Evolutionary conservation across 140 eudicot species (phyloP).

Genomic region (Stevia rebaudiana): DNA sequence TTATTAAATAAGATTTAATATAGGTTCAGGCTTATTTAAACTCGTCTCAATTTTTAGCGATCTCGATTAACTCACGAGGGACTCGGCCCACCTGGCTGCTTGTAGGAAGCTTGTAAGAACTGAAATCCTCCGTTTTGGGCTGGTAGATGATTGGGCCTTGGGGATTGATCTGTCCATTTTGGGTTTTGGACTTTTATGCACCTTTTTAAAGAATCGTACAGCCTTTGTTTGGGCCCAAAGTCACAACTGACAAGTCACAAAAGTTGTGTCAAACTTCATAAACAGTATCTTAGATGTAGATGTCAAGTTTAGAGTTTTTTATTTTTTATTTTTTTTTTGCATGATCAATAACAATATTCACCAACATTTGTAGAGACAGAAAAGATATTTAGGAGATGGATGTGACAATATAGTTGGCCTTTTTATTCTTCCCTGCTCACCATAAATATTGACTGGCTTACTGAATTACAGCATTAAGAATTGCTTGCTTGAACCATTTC

Average conservation of each 20-base stretch:
- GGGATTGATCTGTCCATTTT: no score
- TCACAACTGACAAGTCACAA: not conserved
- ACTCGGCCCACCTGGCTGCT: no score
- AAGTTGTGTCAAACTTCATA: not conserved
- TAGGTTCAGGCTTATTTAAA: no score
- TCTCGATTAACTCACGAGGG: no score
- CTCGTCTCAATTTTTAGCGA: no score
- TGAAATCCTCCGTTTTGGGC: not conserved
- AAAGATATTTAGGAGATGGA: slow-evolving; percentile 13
- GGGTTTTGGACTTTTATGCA: not conserved
- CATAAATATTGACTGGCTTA: slow-evolving; percentile 28
- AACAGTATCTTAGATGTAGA: not conserved
- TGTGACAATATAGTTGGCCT: slow-evolving; percentile 11
- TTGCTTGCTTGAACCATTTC: slow-evolving; percentile 12
- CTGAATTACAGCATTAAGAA: slow-evolving; percentile 20
- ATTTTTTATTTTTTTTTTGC: not conserved
- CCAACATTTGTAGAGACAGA: not conserved
- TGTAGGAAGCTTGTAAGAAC: no score
- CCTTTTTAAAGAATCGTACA: not conserved
- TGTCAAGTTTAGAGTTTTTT: not conserved
- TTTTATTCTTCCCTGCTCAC: not conserved
- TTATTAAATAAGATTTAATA: no score
- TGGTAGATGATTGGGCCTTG: not conserved
- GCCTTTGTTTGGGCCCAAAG: not conserved
- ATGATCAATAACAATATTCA: not conserved